phyloP scores from a whole-genome alignment of 768 basidiomycete genomes.

The Termitomyces sp. region DNA sequence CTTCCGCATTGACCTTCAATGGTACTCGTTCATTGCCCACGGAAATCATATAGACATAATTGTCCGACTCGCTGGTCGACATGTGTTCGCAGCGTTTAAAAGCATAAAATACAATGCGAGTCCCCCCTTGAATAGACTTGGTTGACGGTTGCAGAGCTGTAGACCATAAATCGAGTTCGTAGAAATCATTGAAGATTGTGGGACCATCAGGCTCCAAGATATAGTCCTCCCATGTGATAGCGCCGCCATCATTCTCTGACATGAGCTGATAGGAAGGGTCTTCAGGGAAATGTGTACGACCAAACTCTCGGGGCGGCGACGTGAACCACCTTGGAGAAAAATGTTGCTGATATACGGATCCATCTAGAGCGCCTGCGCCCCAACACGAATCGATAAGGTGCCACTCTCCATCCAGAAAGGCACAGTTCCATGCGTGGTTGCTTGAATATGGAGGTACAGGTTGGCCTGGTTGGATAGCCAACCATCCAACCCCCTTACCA shows the following conservation, averaged over 20 bases:
- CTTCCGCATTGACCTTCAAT: slow-evolving; percentile 27
- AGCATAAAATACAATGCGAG: slow-evolving; percentile 30
- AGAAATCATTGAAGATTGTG: slow-evolving; percentile 26
- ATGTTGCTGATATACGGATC: slow-evolving; percentile 24
- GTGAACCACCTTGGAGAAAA: slow-evolving; percentile 38
- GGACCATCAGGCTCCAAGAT: slow-evolving; percentile 36
- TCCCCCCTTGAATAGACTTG: slow-evolving; percentile 26
- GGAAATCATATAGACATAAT: slow-evolving; percentile 33
- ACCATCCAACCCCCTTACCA: slow-evolving; percentile 41
- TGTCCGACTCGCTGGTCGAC: slow-evolving; percentile 33
- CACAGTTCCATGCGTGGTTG: slow-evolving; percentile 47
- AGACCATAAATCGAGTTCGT: slow-evolving; percentile 26
- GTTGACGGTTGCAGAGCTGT: slow-evolving; percentile 28
- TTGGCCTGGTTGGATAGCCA: slow-evolving; percentile 22
- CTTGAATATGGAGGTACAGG: slow-evolving; percentile 28
- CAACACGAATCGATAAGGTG: slow-evolving; percentile 41
- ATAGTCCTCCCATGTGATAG: slow-evolving; percentile 38
- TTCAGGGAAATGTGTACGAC: slow-evolving; percentile 35
- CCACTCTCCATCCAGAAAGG: slow-evolving; percentile 39
- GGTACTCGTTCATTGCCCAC: slow-evolving; percentile 27
- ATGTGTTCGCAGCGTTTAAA: slow-evolving; percentile 43
- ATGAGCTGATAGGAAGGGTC: slow-evolving; percentile 38
- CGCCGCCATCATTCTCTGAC: slow-evolving; percentile 30
- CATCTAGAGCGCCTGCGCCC: slow-evolving; percentile 39
- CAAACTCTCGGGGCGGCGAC: slow-evolving; percentile 36